Evolutionary conservation across 1,284 basidiomycete species (phyloP).

Genomic region (Moesziomyces globuligerus): DNA sequence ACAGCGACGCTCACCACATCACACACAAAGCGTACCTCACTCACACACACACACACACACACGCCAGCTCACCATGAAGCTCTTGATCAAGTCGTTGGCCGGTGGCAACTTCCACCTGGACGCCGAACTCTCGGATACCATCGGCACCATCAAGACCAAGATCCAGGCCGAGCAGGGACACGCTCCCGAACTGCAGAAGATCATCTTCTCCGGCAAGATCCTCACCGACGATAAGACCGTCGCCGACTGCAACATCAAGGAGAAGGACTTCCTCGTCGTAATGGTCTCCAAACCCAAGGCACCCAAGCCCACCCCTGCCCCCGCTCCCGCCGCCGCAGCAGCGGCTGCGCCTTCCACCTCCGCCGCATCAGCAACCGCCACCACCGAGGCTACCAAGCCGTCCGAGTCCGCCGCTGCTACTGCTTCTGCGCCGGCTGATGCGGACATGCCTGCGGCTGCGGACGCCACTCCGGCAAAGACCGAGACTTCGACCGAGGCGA

Average conservation of each 20-base stretch:
- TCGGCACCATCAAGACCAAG: constrained; percentile 84
- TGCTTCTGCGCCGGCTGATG: constrained; percentile 67
- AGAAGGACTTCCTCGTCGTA: constrained; percentile 97
- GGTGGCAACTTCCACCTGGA: constrained; percentile 66
- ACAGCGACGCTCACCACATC: no score
- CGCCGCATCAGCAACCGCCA: background rate
- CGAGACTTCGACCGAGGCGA: no score
- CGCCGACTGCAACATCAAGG: constrained; percentile 89
- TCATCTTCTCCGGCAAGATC: constrained; percentile 97
- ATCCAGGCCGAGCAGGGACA: constrained; percentile 83
- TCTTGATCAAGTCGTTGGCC: constrained; percentile 64
- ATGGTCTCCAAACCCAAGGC: constrained; percentile 81
- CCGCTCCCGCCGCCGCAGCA: constrained; percentile 48
- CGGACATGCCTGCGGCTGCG: background rate
- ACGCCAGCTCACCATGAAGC: constrained; percentile 60
- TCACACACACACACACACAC: background rate
- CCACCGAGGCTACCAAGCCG: constrained; percentile 22
- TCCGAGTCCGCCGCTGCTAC: constrained; percentile 67
- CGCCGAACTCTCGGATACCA: constrained; percentile 61
- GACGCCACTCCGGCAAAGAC: no score
- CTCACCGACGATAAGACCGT: constrained; percentile 88
- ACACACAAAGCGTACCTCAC: background rate
- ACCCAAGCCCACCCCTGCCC: constrained; percentile 55
- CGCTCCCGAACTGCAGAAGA: constrained; percentile 80
- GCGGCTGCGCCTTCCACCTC: constrained; percentile 25